A percentile compares a stretch with the other conserved stretches of the same genome.
Conservation (phyloP, 768 basidiomycete species). For the Trametes meyenii region DNA sequence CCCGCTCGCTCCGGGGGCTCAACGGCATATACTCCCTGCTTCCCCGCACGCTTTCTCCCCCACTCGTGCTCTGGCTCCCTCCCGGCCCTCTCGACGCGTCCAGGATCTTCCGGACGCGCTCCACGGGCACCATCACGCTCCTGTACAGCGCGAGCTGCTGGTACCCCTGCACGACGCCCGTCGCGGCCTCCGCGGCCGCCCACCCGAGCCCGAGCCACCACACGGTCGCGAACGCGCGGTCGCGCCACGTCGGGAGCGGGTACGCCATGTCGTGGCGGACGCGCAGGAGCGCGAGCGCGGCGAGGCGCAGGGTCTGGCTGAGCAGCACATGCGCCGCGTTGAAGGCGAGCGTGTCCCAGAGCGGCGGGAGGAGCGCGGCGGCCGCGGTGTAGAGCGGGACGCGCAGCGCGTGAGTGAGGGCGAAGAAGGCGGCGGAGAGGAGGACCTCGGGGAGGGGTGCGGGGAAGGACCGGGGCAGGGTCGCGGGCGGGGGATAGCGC, state of each 20-base stretch:
- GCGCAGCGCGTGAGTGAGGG: constrained; percentile 56
- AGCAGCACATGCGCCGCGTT: constrained; percentile 52
- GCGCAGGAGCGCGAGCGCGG: constrained; percentile 54
- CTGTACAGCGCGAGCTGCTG: constrained; percentile 66
- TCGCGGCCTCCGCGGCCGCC: constrained; percentile 68
- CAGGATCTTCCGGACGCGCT: constrained; percentile 44
- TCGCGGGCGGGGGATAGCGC: constrained; percentile 29
- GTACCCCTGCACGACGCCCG: constrained; percentile 72
- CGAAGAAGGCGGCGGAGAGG: constrained; percentile 62
- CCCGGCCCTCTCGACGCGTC: constrained; percentile 28
- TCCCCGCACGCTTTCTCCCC: constrained; percentile 14
- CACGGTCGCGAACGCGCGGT: constrained; percentile 61
- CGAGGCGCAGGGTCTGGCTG: constrained; percentile 56
- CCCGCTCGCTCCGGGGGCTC: constrained; percentile 20
- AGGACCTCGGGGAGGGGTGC: constrained; percentile 69
- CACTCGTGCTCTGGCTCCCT: constrained; percentile 21
- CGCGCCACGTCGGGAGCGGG: constrained; percentile 53
- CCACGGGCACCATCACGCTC: constrained; percentile 60
- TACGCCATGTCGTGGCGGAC: constrained; percentile 47
- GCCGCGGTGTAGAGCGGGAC: constrained; percentile 47
- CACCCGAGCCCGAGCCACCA: constrained; percentile 83
- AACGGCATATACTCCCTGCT: constrained; percentile 25
- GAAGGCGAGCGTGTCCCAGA: constrained; percentile 39
- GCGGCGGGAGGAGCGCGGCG: constrained; percentile 36
- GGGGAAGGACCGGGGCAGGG: constrained; percentile 51